Base-by-base conservation (phyloP, 441 rosid species). In the Corymbia citriodora region DNA sequence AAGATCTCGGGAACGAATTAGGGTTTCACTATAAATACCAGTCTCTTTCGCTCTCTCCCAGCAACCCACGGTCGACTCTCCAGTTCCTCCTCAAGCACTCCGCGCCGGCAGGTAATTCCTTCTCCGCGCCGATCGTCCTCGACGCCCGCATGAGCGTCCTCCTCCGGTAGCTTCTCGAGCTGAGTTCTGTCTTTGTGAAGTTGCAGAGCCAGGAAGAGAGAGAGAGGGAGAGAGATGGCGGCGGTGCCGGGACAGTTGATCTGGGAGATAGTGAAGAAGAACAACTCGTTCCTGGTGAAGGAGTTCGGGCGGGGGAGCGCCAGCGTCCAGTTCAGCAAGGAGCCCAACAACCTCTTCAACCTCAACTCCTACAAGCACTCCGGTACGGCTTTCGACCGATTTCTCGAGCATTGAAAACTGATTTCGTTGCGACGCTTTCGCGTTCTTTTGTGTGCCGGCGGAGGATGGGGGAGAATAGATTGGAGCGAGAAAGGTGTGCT, bases 181-280 rank as follows among this genome's bases (percentile, higher is more conserved):
- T 25, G 86, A 13, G 8, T 48, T 48, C 25, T 15, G 74, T 81
- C 72, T 63, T 21, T 25, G 86, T 81, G 53, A 31, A 16, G 36
- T 25, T 81, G 86, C 86, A 48, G 86, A 45, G 19, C 31, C 17
- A 25, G 48, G 86, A 5, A 9, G 31, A 8, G 8, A 15, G 10
- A 21, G 45, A 4, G 11, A 27, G 79, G 16, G 91, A 12, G 86
- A 15, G 89, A 89, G 85, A 91, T 91, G 92, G 90, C 92, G 89
- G 70, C 90, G 72, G 61, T 91, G 52, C 92, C 92, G 31, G 92
- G 92, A 59, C 92, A 88, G 61, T 52, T 91, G 92, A 63, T 91
- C 7, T 91, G 92, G 92, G 92, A 91, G 92, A 89, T 91, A 16
- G 92, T 91, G 87, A 91, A 91, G 92, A 91, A 87, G 90, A 91